Conservation (phyloP, 805 yeast species). For the Candida fluviatilis region DNA sequence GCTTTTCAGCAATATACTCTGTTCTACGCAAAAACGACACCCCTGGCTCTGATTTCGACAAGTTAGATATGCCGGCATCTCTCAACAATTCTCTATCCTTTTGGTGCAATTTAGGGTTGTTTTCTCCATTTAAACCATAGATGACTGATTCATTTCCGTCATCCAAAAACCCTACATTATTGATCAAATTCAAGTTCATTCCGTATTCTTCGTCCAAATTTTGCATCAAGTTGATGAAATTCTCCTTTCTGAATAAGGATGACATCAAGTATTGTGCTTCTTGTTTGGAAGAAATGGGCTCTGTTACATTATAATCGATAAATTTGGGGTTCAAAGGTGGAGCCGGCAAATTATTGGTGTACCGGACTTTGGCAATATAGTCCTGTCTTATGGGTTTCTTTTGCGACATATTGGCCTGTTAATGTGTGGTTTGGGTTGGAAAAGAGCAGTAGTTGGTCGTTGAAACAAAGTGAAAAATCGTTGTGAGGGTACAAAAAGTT, state of each 20-base stretch:
- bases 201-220: conserved; percentile 63
- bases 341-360: conserved; percentile 84
- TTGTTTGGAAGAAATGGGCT: conserved; percentile 28
- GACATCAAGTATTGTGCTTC: conserved; percentile 54
- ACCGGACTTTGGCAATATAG: conserved; percentile 76
- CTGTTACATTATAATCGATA: conserved; percentile 48
- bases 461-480: too few species aligned
- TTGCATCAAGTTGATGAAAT: conserved; percentile 57
- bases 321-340: conserved; percentile 91
- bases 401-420: conserved; percentile 22
- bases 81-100: conserved; percentile 70
- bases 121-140: conserved; percentile 25
- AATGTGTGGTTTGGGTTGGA: too few species aligned
- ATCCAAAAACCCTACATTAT: conserved; percentile 65
- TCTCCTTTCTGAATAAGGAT: conserved; percentile 69
- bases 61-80: conserved; percentile 62
- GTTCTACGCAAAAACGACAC: conserved; percentile 91
- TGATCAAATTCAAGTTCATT: conserved; percentile 68
- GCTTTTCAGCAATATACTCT: conserved; percentile 77
- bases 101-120: conserved; percentile 52
- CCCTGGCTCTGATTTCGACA: conserved; percentile 42
- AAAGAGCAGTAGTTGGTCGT: too few species aligned
- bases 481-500: too few species aligned
- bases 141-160: conserved; percentile 43
- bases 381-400: conserved; percentile 57